phyloP scores from a whole-genome alignment of 2,329 filamentous ascomycete species.

The Venturia aucupariae region DNA sequence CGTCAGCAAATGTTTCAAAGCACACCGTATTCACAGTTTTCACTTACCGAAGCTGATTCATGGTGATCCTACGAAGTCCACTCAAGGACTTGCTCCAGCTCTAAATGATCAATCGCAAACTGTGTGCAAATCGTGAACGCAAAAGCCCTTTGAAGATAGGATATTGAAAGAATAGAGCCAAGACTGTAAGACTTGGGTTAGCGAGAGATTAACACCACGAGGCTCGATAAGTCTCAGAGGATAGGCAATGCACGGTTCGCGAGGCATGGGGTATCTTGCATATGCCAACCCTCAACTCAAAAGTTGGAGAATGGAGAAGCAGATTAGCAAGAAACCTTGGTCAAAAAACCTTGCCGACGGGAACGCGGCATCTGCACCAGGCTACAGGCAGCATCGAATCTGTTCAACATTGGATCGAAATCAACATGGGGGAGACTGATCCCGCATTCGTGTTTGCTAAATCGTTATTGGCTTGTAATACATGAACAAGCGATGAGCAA shows the following conservation, averaged over 20 bases:
- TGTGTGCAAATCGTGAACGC: neutral
- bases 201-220: neutral
- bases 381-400: no score
- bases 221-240: neutral
- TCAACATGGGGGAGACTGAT: no score
- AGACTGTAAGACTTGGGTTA: neutral
- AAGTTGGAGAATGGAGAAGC: neutral
- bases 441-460: neutral
- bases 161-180: neutral
- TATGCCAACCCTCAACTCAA: neutral
- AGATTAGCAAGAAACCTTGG: neutral
- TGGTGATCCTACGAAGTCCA: neutral
- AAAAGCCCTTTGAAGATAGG: neutral
- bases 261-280: neutral
- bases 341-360: neutral
- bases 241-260: neutral
- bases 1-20: neutral
- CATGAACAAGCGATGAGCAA: neutral
- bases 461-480: neutral
- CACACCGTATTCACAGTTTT: neutral
- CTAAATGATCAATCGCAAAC: no score
- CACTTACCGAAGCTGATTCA: constrained; percentile 1
- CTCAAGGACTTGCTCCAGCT: no score
- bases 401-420: no score
- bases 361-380: no score